Evolutionary conservation across 164 flowering plant genomes (phyloP), one percentile per base, ranked within the genome.

Genomic region (Pachysandra terminalis): DNA sequence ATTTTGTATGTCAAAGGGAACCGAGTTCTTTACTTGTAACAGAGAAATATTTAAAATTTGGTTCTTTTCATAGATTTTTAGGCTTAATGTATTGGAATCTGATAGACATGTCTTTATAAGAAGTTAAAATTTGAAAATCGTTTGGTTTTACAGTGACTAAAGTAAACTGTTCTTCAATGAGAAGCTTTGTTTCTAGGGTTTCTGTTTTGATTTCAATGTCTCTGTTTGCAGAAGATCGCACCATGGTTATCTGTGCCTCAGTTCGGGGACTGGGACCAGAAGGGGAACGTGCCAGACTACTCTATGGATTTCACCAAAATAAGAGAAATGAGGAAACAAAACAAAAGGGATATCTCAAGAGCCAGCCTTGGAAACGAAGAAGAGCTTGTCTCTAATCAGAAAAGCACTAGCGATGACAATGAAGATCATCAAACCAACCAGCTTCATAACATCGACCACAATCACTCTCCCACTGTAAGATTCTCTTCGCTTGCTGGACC

Each of bases 181-280:
- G 10, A 45, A 45, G 17, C 51, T 10, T 10, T 10, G 14, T 5
- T 45, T 45, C 17, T 45, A 2, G 19, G 24, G 19, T 32, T 0
- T 60, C n/a, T 19, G 2, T 19, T 26, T 55, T 21, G 1, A 27
- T 19, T 32, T 32, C 7, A 32, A 32, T 32, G 37, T 32, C 37
- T 32, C 3, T 32, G 9, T 64, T 24, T 57, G 61, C 78, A 86
- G 90, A 84, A 77, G 64, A 78, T 70, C 68, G 83, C 82, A 26
- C 80, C 85, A 21, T 88, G 90, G 88, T 68, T 88, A 57, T 85
- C 93, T 23, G 90, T 88, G 63, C 93, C 93, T 1, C 93, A 88
- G 48, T 88, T 88, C 67, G 93, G 93, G 59, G 93, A 85, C 66
- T 88, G 93, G 93, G 93, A 88, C 52, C 90, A 82, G 77, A 85